These are phyloP conservation scores for Suhomyces taliae DNA, from an alignment of 1,139 yeast genomes.

Conservation along the genomic window DNA sequence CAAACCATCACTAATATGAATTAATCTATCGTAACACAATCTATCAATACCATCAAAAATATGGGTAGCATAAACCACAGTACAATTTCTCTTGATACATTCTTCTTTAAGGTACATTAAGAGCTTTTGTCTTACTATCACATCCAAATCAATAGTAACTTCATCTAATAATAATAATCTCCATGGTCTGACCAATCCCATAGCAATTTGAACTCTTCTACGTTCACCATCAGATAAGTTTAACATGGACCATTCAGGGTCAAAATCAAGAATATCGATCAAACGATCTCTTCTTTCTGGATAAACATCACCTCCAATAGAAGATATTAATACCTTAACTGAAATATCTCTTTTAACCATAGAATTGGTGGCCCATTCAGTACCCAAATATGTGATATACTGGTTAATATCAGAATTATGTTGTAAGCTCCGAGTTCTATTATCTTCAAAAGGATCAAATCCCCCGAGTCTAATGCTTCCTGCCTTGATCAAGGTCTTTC, in stretches of 20 bases:
- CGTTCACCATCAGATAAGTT: conserved; percentile 92
- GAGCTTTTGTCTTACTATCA: conserved; percentile 77
- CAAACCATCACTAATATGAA: conserved; percentile 76
- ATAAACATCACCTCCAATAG: conserved; percentile 78
- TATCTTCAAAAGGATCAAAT: conserved; percentile 79
- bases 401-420: conserved; percentile 47
- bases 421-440: conserved; percentile 39
- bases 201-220: conserved; percentile 86
- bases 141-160: conserved; percentile 95
- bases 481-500: conserved; percentile 78
- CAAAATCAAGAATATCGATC: conserved; percentile 76
- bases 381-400: conserved; percentile 77
- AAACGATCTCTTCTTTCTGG: conserved; percentile 76
- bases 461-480: conserved; percentile 76
- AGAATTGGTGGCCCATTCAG: conserved; percentile 96
- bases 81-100: conserved; percentile 63
- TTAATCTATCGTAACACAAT: conserved; percentile 80
- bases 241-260: conserved; percentile 90
- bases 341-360: conserved; percentile 89
- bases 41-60: conserved; percentile 88
- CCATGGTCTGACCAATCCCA: conserved; percentile 95
- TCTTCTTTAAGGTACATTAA: conserved; percentile 69
- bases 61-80: conserved; percentile 90
- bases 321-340: conserved; percentile 71
- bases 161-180: conserved; percentile 80